Evolutionary conservation across 2,329 filamentous ascomycete genomes (phyloP), one percentile per base, ranked within the genome.

Genomic region (Mycosphaerella arachidis): DNA sequence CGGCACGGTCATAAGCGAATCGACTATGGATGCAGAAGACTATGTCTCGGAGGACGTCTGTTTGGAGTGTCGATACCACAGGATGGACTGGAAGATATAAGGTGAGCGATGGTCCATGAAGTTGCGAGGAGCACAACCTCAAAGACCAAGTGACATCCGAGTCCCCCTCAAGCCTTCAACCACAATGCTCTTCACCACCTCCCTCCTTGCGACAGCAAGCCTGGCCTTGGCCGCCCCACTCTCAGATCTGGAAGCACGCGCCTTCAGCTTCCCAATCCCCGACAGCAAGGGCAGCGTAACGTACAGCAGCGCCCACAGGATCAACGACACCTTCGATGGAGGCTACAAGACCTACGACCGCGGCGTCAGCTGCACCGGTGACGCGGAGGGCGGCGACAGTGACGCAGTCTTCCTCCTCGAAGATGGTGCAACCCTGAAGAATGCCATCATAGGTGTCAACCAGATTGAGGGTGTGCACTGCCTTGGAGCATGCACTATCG

Each of bases 381-480:
- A 52, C 53, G 45, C 35, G 30, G 59, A 61, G 50, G 53, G 53
- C 20, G 77, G 76, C 29, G 78, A 76, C 20, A 73, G 79, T 55
- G 66, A 69, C 0, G 70, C 81, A 51, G 80, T 83, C 70, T 83
- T 83, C 76, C 73, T 80, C 60, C 73, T 84, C 57, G 74, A 78
- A 68, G 73, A 77, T 55, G 81, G 81, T 30, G 81, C 76, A 30
- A 80, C 76, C 31, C 71, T 83, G 31, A 77, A 75, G 64, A 82
- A 82, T 65, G 80, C 79, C 67, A 81, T 83, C 67, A 82, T 83
- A 54, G 80, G 81, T 29, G 74, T 73, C 16, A 76, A 79, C 60
- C 74, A 81, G 61, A 75, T 76, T 45, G 81, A 81, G 70, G 80
- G 76, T 55, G 76, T 82, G 33, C 79, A 83, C 72, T 82, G 80